Evolutionary conservation across 2,329 filamentous ascomycete genomes (phyloP), one percentile per base, ranked within the genome.

Genomic region (Chaetomium globosum): DNA sequence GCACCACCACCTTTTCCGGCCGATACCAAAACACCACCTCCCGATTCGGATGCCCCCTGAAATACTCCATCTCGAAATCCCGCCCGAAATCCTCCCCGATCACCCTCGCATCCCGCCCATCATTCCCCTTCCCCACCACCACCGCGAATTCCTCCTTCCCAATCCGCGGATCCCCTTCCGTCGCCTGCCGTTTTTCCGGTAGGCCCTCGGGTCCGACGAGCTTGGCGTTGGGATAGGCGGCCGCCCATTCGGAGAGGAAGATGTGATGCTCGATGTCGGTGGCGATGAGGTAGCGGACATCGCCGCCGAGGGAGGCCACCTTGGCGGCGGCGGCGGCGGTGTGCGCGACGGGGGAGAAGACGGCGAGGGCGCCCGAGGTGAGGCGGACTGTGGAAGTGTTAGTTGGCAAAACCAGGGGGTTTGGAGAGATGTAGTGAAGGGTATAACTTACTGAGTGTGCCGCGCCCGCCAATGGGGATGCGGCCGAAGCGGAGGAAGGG

Each of bases 261-360:
- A 99, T 92, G 83, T 99, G 95, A 78, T 99, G 95, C 80, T 99
- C 93, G 60, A 91, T 83, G 76, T 99, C 95, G 1, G 90, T 87
- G 0, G 95, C 94, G 30, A 94, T 82, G 70, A 99, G 88, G 82
- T 98, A 98, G 70, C 84, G 85, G 59, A 97, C 86, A 51, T 87
- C 83, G 58, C 88, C 88, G 67, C 88, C 88, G 64, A 92, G 80
- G 39, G 87, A 81, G 62, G 83, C 79, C 59, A 91, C 80, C 75
- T 89, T 87, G 71, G 81, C 76, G 67, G 83, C 87, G 48, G 93
- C 88, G 65, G 89, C 87, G 3, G 89, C 84, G 3, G 93, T 98
- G 63, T 97, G 84, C 16, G 89, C 90, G 23, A 95, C 91, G 21
- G 95, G 95, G 0, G 93, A 97, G 84, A 97, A 97, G 76, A 97